Conservation (phyloP, 768 basidiomycete genomes). For the Calocera cornea region DNA sequence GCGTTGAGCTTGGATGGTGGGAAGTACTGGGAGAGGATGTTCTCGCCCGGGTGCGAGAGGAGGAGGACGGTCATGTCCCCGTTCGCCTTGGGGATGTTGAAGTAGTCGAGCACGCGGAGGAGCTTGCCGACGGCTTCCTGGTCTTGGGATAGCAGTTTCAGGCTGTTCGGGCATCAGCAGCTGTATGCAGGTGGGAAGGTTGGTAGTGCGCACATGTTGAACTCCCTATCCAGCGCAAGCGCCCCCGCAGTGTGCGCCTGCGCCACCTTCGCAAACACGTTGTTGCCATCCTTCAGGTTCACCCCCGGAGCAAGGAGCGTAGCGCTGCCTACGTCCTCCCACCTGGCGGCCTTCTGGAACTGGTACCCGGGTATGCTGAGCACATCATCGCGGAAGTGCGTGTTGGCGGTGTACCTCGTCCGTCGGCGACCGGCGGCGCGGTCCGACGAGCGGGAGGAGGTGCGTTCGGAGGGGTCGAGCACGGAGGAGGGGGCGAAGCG, state of each 20-base stretch:
- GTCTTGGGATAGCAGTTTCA: conserved; percentile 37
- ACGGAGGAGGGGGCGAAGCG: not conserved
- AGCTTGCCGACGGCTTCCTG: conserved; percentile 38
- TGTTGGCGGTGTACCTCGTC: not conserved
- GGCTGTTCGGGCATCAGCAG: conserved; percentile 8
- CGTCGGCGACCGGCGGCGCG: not conserved
- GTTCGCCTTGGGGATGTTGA: conserved; percentile 48
- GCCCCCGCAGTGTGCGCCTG: conserved; percentile 59
- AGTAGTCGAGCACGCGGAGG: conserved; percentile 48
- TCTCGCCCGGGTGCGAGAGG: conserved; percentile 54
- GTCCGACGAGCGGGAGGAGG: not conserved
- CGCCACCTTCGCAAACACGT: conserved; percentile 59
- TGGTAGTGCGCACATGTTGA: conserved; percentile 33
- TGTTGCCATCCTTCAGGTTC: conserved; percentile 54
- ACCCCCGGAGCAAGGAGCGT: conserved; percentile 55
- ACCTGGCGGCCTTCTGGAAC: conserved; percentile 39
- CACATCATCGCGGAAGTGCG: not conserved
- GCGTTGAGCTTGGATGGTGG: conserved; percentile 53
- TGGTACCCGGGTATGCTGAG: not conserved
- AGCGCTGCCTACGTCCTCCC: conserved; percentile 63
- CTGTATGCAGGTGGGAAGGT: not conserved
- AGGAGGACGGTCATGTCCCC: conserved; percentile 62
- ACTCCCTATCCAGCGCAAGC: conserved; percentile 57
- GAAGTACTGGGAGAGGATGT: conserved; percentile 56
- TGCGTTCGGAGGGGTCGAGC: not conserved